These are phyloP conservation scores for Claviceps cyperi DNA, from an alignment of 2,329 filamentous ascomycete species.

Conservation along the genomic window DNA sequence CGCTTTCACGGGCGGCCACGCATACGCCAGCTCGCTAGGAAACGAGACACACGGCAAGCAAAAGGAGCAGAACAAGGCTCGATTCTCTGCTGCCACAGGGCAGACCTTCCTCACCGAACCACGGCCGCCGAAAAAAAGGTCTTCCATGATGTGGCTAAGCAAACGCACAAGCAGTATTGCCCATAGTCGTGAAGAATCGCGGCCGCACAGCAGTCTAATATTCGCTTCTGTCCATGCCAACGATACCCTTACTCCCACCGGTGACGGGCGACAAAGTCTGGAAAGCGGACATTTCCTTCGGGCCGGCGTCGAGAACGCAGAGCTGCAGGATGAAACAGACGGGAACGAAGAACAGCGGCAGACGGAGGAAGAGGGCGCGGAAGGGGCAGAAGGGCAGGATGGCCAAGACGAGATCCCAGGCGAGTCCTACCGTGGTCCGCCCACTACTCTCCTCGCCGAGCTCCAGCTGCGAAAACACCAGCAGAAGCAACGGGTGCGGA, in stretches of 20 bases:
- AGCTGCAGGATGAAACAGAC: conserved; percentile 6
- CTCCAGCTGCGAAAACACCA: conserved; percentile 83
- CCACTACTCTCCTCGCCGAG: conserved; percentile 85
- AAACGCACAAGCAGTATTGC: conserved; percentile 22
- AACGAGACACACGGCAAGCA: conserved; percentile 56
- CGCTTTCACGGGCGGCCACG: conserved; percentile 86
- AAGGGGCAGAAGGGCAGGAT: conserved; percentile 25
- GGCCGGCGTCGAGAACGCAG: conserved; percentile 15
- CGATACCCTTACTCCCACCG: conserved; percentile 9
- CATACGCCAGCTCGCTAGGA: conserved; percentile 63
- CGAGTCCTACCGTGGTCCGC: conserved; percentile 50
- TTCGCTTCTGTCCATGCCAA: conserved; percentile 6
- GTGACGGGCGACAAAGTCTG: neutral
- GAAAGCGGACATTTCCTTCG: conserved; percentile 6
- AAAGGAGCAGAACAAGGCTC: conserved; percentile 31
- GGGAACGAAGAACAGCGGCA: conserved; percentile 5
- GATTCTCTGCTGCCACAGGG: conserved; percentile 14
- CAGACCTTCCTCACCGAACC: conserved; percentile 11
- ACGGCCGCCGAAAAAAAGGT: conserved; percentile 28
- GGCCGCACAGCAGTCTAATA: conserved; percentile 12
- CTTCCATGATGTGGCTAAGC: conserved; percentile 34
- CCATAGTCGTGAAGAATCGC: conserved; percentile 15
- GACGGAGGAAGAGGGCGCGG: conserved; percentile 27
- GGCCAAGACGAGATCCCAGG: conserved; percentile 21
- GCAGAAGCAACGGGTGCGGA: conserved; percentile 59